Evolutionary conservation across 495 filamentous ascomycete genomes (phyloP), one percentile per base, ranked within the genome.

Genomic region (Cercophora scortea): DNA sequence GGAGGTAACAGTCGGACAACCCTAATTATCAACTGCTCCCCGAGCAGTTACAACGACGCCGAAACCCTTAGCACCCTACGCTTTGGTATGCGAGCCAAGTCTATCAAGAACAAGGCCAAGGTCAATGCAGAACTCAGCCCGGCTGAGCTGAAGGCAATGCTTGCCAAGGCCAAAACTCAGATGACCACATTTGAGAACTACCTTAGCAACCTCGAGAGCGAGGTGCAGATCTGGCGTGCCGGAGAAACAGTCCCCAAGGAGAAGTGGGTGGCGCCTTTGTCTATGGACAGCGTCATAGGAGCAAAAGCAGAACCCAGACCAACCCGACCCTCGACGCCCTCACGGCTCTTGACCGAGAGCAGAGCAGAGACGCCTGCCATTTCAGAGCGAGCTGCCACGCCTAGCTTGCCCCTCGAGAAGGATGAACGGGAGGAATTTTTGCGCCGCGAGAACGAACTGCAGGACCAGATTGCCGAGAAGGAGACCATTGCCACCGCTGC

Each of bases 51-150:
- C 73, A 98, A 98, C 71, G 93, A 96, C 71, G 84, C 84, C 48
- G 93, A 98, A 75, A 98, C 93, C 0, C 70, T 98, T 45, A 89
- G 90, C 35, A 98, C 93, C 8, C 75, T 98, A 43, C 82, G 92
- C 32, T 98, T 98, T 67, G 93, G 93, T 78, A 92, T 96, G 67
- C 79, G 93, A 60, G 93, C 93, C 40, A 98, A 98, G 78, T 85
- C 90, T 0, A 98, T 98, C 71, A 96, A 98, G 85, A 97, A 98
- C 74, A 97, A 96, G 77, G 93, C 93, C 64, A 97, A 96, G 88
- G 85, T 98, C 76, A 98, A 98, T 66, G 91, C 90, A 41, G 93
- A 98, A 65, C 79, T 97, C 56, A 96, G 92, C 63, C 93, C 93
- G 10, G 82, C 88, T 7, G 94, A 98, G 65, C 78, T 98, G 75